Evolutionary conservation across 495 filamentous ascomycete species (phyloP).

Genomic region (Trichoderma orchidacearum): DNA sequence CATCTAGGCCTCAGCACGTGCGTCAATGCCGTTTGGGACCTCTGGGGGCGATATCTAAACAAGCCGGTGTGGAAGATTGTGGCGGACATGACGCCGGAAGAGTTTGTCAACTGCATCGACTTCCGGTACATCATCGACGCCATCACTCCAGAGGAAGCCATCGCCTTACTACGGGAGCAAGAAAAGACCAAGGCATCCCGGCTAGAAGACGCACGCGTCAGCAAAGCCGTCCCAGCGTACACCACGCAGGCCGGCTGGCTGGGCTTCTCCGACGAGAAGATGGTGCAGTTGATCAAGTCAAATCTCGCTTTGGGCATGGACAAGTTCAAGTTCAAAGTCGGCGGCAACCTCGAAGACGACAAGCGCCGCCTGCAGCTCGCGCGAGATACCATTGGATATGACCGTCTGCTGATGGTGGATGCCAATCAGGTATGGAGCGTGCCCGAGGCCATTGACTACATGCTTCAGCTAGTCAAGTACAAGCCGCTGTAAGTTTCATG

Average conservation of each 20-base stretch:
- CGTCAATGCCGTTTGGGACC: slow-evolving; percentile 89
- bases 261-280: slow-evolving; percentile 75
- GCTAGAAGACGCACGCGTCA: slow-evolving; percentile 53
- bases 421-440: slow-evolving; percentile 94
- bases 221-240: slow-evolving; percentile 72
- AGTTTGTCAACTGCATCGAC: slow-evolving; percentile 78
- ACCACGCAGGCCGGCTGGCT: slow-evolving; percentile 88
- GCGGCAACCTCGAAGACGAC: slow-evolving; percentile 59
- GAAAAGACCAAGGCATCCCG: slow-evolving; percentile 51
- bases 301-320: slow-evolving; percentile 62
- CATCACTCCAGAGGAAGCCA: slow-evolving; percentile 74
- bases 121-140: slow-evolving; percentile 91
- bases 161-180: slow-evolving; percentile 50
- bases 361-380: slow-evolving; percentile 56
- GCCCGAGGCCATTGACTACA: slow-evolving; percentile 80
- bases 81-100: slow-evolving; percentile 75
- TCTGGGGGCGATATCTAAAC: slow-evolving; percentile 81
- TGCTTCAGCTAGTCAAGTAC: slow-evolving; percentile 69
- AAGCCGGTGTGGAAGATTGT: slow-evolving; percentile 90
- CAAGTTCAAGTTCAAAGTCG: slow-evolving; percentile 92
- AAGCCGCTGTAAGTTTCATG: slow-evolving; percentile 44
- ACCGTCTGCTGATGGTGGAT: slow-evolving; percentile 85
- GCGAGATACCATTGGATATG: slow-evolving; percentile 72
- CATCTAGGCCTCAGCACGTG: slow-evolving; percentile 83
- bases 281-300: slow-evolving; percentile 56